Base-by-base conservation (phyloP, 768 basidiomycete species). In the Hygrophorus pudorinus region DNA sequence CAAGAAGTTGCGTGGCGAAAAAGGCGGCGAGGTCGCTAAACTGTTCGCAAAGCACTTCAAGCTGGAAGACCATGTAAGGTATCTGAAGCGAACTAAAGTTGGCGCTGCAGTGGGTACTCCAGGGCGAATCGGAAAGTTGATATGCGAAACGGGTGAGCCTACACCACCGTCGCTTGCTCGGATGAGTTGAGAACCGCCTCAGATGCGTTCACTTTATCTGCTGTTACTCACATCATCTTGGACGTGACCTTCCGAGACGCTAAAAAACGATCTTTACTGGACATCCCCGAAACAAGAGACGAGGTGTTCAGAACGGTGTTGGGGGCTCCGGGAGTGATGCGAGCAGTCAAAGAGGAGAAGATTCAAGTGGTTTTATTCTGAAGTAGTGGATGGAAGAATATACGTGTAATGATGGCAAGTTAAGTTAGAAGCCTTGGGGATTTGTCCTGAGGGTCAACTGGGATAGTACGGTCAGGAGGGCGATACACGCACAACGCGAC, bases 41-140 rank as follows among this genome's bases (percentile, higher is more conserved):
- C 75, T 99, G 20, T 98, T 98, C 55, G 90, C 93, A 24, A 92
- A 84, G 62, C 93, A 98, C 59, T 80, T 94, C 65, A 96, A 93
- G 64, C 68, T 93, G 32, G 68, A 81, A 39, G 87, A 93, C 46
- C 93, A 98, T 60, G 77, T 85, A 55, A 68, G 77, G 12, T 88
- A 91, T 65, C 71, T 98, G 55, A 72, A 74, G 56, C 73, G 78
- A 51, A 93, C 90, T n/a, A 87, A 83, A 59, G 76, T 97, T 37
- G 85, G 83, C 16, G 73, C 84, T 33, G 94, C 90, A 14, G 88
- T 86, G 20, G 94, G 94, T 14, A 99, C 94, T 2, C 93, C 94
- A 18, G 85, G 85, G 21, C 74, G 94, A 54, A 67, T 98, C 33
- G 90, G 88, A 43, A 94, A 94, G 60, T 65, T 99, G 38, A 68